Percentiles rank a stretch among this genome's conserved stretches.
Evolutionary conservation across 495 filamentous ascomycete genomes (phyloP).

Genomic region (Lichina pygmaea): DNA sequence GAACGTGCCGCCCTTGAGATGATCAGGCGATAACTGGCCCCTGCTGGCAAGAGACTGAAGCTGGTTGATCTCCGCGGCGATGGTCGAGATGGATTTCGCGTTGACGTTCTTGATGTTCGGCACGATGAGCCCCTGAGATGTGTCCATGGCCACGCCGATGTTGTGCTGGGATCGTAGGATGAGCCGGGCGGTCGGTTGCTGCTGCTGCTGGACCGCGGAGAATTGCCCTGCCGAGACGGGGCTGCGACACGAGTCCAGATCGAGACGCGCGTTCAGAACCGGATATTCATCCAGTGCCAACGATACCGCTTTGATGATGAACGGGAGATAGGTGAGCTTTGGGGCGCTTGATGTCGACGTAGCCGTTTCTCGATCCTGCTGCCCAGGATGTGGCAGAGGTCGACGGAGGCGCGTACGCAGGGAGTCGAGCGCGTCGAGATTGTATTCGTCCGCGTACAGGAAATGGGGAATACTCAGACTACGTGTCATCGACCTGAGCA

Average conservation of each 20-base stretch:
- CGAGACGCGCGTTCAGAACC: constrained; percentile 64
- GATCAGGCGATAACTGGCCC: constrained; percentile 47
- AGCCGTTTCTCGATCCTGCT: constrained; percentile 5
- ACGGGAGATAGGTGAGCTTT: constrained; percentile 75
- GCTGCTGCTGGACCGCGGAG: constrained; percentile 26
- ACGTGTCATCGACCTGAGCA: constrained; percentile 97
- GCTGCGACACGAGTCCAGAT: constrained; percentile 10
- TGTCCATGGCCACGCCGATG: constrained; percentile 91
- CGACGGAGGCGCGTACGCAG: constrained; percentile 43
- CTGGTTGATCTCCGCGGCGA: constrained; percentile 49
- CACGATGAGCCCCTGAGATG: constrained; percentile 66
- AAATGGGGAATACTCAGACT: constrained; percentile 83
- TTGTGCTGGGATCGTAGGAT: constrained; percentile 66
- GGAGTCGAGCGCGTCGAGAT: constrained; percentile 40
- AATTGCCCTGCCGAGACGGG: constrained; percentile 3
- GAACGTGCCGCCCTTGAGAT: constrained; percentile 71
- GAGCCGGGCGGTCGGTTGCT: constrained; percentile 12
- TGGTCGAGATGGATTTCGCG: constrained; percentile 38
- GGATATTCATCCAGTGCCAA: constrained; percentile 58
- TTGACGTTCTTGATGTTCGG: constrained; percentile 83
- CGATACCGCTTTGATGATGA: constrained; percentile 85
- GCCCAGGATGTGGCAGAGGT: constrained; percentile 11
- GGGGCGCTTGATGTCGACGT: constrained; percentile 6
- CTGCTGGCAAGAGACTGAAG: constrained; percentile 41
- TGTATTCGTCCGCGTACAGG: constrained; percentile 67